Evolutionary conservation across 2,329 filamentous ascomycete species (phyloP).

Genomic region (Rasamsonia emersonii): DNA sequence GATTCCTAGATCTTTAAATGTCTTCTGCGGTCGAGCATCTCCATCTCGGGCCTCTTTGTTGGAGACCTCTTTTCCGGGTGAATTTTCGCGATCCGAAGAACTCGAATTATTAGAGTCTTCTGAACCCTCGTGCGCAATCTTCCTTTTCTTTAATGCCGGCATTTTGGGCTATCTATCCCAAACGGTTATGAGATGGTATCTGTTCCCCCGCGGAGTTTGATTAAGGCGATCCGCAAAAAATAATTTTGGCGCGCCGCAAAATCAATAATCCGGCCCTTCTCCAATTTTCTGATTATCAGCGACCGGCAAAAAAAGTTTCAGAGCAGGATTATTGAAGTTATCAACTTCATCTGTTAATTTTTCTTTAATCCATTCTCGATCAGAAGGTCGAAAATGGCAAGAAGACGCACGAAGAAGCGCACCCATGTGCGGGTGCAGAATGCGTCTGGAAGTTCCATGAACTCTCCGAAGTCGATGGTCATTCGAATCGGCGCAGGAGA

Average conservation of each 20-base stretch:
- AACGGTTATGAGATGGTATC: constrained; percentile 7
- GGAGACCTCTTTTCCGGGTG: constrained; percentile 7
- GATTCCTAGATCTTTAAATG: constrained; percentile 56
- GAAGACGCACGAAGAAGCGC: constrained; percentile 75
- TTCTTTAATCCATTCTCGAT: constrained; percentile 4
- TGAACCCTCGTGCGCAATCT: constrained; percentile 22
- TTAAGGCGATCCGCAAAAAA: constrained; percentile 12
- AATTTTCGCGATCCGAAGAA: constrained; percentile 12
- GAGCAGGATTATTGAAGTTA: neutral
- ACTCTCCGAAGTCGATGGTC: constrained; percentile 90
- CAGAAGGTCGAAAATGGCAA: constrained; percentile 54
- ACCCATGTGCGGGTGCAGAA: constrained; percentile 66
- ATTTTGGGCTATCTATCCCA: constrained; percentile 18
- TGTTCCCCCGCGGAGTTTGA: constrained; percentile 6
- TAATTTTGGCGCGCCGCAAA: constrained; percentile 25
- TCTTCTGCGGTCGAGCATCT: constrained; percentile 24
- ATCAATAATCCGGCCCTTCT: constrained; percentile 29
- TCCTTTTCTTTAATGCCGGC: constrained; percentile 33
- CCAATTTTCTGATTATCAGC: constrained; percentile 24
- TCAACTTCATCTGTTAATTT: too few relatives aligned
- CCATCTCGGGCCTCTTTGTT: constrained; percentile 6
- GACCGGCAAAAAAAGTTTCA: constrained; percentile 23
- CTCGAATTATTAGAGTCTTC: constrained; percentile 14
- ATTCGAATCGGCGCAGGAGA: constrained; percentile 93
- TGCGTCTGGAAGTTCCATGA: constrained; percentile 40